Conservation (phyloP, 2,329 filamentous ascomycete genomes). For the Apiospora pterosperma region DNA sequence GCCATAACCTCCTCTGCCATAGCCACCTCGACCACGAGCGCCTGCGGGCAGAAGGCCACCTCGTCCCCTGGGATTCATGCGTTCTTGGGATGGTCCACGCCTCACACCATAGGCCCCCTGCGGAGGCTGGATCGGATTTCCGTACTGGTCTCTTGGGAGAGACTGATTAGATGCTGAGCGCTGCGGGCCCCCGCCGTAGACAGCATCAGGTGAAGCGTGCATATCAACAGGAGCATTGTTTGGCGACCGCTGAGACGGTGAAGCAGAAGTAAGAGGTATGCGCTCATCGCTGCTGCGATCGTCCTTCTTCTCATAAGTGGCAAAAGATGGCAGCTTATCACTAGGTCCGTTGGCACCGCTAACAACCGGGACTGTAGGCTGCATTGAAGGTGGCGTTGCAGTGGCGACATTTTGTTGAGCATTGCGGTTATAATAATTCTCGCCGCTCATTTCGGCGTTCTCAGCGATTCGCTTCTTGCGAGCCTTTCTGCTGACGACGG, state of each 20-base stretch:
- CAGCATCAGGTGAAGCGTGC: constrained; percentile 32
- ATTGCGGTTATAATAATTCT: constrained; percentile 81
- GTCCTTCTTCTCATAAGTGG: constrained; percentile 64
- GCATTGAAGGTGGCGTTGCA: constrained; percentile 32
- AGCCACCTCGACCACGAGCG: constrained; percentile 50
- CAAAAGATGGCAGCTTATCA: constrained; percentile 50
- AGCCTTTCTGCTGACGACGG: constrained; percentile 87
- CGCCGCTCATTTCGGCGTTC: constrained; percentile 95
- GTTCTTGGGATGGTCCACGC: constrained; percentile 43
- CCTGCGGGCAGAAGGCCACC: constrained; percentile 35
- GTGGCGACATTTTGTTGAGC: constrained; percentile 47
- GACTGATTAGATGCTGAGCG: constrained; percentile 37
- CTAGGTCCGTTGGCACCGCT: constrained; percentile 50
- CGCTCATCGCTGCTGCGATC: constrained; percentile 65
- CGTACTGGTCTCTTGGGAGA: constrained; percentile 57
- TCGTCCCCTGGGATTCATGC: constrained; percentile 51
- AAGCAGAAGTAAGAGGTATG: constrained; percentile 65
- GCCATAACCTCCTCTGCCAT: constrained; percentile 39
- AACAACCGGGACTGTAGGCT: constrained; percentile 57
- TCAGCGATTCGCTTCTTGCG: constrained; percentile 86
- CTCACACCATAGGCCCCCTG: constrained; percentile 43
- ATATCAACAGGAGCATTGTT: constrained; percentile 40
- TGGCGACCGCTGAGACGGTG: constrained; percentile 56
- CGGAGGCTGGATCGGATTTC: constrained; percentile 49
- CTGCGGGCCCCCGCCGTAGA: constrained; percentile 25